Evolutionary conservation across 345 rosid genomes (phyloP), one percentile per base, ranked within the genome.

Genomic region (Eucalyptus cloeziana): DNA sequence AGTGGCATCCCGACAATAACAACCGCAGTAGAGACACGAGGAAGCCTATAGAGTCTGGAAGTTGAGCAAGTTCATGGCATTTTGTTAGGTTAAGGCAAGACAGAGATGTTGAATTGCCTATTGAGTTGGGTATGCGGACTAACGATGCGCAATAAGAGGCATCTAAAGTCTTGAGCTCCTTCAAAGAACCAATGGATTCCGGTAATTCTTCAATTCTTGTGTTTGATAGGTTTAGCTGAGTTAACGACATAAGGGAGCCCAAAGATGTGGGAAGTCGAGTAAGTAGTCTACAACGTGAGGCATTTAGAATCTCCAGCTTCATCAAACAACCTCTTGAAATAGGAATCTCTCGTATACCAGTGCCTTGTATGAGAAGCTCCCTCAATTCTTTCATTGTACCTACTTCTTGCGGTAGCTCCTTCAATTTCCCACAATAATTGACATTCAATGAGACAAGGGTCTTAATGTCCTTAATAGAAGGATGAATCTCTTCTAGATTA

Each of bases 351-450:
- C 0, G 37, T 64, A 64, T 7, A 64, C 0, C 1, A 2, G 10
- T n/a, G 2, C 0, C 0, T 1, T 7, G 0, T 7, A 64, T 10
- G 11, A n/a, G 10, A 67, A 64, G 76, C 40, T 67, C 40, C 21
- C 76, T 67, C 3, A 31, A 67, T 31, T 67, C 12, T 67, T 67
- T 6, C 43, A 67, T 67, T 31, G 6, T 67, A 7, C 40, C 76
- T n/a, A 67, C 22, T n/a, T 2, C 21, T 67, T 0, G 3, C 0
- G 40, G 76, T 14, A 67, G 21, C 10, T 14, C 10, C 21, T n/a
- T 14, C 6, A 67, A 31, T 0, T 2, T 4, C 0, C 0, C 0
- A n/a, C 76, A 67, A 1, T 1, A 0, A 1, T 0, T n/a, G 10
- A 67, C 6, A n/a, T 67, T 7, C 40, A 67, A 67, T 40, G 10